A percentile compares a stretch with the other conserved stretches of the same genome.
Conservation (phyloP, 1,139 yeast genomes). For the Yamadazyma epiphylla region DNA sequence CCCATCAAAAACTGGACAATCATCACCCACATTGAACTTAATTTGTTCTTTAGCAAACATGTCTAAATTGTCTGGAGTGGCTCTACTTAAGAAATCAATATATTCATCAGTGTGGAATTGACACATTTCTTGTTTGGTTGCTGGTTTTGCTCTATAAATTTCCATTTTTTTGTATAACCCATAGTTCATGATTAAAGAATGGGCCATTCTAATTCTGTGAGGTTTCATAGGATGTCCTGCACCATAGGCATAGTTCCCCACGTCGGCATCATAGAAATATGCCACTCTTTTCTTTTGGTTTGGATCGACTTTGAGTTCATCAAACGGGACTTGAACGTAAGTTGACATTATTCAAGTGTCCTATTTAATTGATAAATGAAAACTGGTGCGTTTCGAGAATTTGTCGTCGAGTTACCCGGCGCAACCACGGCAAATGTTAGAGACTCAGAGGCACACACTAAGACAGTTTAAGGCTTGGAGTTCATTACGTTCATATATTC, state of each 20-base stretch:
- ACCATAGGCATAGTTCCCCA: conserved; percentile 96
- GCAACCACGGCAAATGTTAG: too few species aligned
- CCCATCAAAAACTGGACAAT: conserved; percentile 97
- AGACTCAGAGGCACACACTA: too few species aligned
- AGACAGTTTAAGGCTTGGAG: too few species aligned
- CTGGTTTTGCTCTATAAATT: conserved; percentile 94
- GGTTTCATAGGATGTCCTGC: conserved; percentile 99
- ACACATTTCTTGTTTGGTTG: conserved; percentile 97
- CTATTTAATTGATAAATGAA: not conserved
- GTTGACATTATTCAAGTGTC: too few species aligned
- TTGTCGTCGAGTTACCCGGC: too few species aligned
- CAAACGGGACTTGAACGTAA: conserved; percentile 46
- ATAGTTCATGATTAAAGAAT: conserved; percentile 93
- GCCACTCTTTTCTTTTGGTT: conserved; percentile 43
- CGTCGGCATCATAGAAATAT: conserved; percentile 65
- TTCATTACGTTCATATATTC: too few species aligned
- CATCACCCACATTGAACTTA: conserved; percentile 95
- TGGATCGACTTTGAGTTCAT: conserved; percentile 40
- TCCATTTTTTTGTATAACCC: conserved; percentile 97
- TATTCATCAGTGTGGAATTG: conserved; percentile 98
- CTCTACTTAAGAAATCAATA: conserved; percentile 88
- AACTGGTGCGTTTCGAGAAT: too few species aligned
- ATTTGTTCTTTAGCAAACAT: conserved; percentile 88
- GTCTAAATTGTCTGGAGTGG: conserved; percentile 92
- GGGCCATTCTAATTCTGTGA: conserved; percentile 98